Evolutionary conservation across 176 grass and related monocot genomes (phyloP).

Genomic region (Oryza longistaminata): DNA sequence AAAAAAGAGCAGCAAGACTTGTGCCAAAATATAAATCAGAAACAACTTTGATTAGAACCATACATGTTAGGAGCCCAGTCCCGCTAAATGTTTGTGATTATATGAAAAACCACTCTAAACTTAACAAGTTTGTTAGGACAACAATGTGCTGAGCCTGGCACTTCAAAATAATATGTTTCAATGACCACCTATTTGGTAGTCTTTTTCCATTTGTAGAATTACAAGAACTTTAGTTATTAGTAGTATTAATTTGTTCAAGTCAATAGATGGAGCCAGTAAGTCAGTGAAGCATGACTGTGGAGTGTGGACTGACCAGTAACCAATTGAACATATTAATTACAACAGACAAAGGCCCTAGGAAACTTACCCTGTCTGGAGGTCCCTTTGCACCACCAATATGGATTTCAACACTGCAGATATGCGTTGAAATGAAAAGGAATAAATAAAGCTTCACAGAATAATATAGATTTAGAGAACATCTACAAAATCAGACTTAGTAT

Average conservation of each 20-base stretch:
- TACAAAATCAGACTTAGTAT: conserved; percentile 33
- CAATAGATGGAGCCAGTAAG: background rate
- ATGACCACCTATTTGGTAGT: background rate
- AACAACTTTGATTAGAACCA: background rate
- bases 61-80: background rate
- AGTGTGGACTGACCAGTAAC: conserved; percentile 1
- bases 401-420: conserved; percentile 73
- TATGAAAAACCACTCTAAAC: background rate
- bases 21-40: conserved; percentile 1
- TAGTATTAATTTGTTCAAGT: conserved; percentile 39
- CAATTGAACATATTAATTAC: background rate
- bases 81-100: background rate
- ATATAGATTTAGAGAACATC: conserved; percentile 3
- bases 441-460: conserved; percentile 16
- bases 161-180: background rate
- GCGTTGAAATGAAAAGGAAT: conserved; percentile 37
- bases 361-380: conserved; percentile 77
- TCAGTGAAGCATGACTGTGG: background rate
- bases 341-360: conserved; percentile 10
- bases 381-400: conserved; percentile 85
- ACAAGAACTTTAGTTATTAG: background rate
- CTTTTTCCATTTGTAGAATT: background rate
- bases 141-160: background rate
- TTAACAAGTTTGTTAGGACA: conserved; percentile 16
- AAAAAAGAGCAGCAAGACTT: background rate